A percentile compares a stretch with the other conserved stretches of the same genome.
phyloP scores from a whole-genome alignment of 1,284 basidiomycete species.

The Ceraceosorus bombacis region DNA sequence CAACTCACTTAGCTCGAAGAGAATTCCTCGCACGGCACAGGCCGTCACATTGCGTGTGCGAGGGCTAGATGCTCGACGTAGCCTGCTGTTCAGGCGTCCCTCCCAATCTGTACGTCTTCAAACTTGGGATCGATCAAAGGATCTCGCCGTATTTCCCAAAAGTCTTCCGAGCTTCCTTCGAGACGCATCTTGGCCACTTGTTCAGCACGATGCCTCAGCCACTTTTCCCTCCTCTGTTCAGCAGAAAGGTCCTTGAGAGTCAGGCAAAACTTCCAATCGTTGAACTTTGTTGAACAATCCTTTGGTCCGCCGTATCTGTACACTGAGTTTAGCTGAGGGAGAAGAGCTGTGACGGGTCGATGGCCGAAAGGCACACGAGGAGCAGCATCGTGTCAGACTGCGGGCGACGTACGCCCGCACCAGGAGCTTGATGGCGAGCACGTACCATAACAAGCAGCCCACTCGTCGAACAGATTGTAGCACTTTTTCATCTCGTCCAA shows the following conservation, averaged over 20 bases:
- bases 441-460: slow-evolving; percentile 39
- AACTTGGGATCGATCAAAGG: slow-evolving; percentile 9
- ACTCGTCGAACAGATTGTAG: slow-evolving; percentile 41
- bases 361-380: not conserved
- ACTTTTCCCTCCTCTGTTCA: slow-evolving; percentile 69
- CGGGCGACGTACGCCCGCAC: not conserved
- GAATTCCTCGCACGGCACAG: not conserved
- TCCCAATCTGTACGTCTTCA: not conserved
- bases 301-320: slow-evolving; percentile 77
- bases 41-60: not conserved
- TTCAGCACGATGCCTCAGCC: slow-evolving; percentile 77
- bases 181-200: slow-evolving; percentile 72
- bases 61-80: not conserved
- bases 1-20: not conserved
- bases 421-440: not conserved
- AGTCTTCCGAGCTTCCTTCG: slow-evolving; percentile 75
- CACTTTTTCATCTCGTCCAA: slow-evolving; percentile 34
- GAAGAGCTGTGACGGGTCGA: slow-evolving; percentile 57
- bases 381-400: not conserved
- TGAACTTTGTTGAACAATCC: slow-evolving; percentile 69
- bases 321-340: slow-evolving; percentile 71
- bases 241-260: slow-evolving; percentile 68
- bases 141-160: slow-evolving; percentile 61
- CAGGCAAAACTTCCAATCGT: slow-evolving; percentile 94
- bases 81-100: not conserved